phyloP scores from a whole-genome alignment of 2,329 filamentous ascomycete species.

The Talaromyces piceae region DNA sequence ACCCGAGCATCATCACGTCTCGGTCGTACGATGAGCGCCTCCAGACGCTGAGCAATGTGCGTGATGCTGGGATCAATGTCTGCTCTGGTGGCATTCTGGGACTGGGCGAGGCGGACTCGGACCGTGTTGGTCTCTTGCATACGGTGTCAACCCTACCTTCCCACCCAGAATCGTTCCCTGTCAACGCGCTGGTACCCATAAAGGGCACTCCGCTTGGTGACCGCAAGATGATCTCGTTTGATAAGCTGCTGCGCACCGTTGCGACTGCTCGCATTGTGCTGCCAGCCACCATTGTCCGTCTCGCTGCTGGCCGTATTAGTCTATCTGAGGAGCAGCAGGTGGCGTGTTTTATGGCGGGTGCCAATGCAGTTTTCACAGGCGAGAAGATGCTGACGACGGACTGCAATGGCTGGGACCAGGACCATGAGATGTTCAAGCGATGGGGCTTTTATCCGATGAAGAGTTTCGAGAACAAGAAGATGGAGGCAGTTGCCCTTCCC shows the following conservation, averaged over 20 bases:
- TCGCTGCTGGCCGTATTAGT: conserved; percentile 75
- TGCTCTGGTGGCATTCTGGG: conserved; percentile 86
- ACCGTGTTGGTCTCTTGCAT: conserved; percentile 75
- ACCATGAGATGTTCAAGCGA: conserved; percentile 70
- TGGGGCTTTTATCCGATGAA: conserved; percentile 79
- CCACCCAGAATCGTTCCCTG: conserved; percentile 85
- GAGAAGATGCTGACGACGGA: conserved; percentile 95
- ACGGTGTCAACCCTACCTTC: conserved; percentile 72
- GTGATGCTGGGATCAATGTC: conserved; percentile 80
- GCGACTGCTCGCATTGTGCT: conserved; percentile 77
- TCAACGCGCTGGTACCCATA: conserved; percentile 86
- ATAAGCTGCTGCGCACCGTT: conserved; percentile 72
- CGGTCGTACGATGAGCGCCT: conserved; percentile 81
- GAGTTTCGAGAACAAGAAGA: conserved; percentile 37
- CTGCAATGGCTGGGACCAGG: conserved; percentile 86
- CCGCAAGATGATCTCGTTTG: conserved; percentile 63
- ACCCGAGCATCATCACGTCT: conserved; percentile 78
- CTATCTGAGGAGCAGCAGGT: conserved; percentile 86
- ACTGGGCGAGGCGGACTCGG: conserved; percentile 67
- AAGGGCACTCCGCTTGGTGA: conserved; percentile 81
- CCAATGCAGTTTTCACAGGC: conserved; percentile 90
- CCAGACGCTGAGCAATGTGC: conserved; percentile 68
- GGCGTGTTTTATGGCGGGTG: conserved; percentile 81
- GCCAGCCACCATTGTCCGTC: conserved; percentile 76
- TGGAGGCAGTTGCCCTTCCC: background rate